These are phyloP conservation scores for Paramecium sexaurelia DNA, from an alignment of 73 alveolate species.

Conservation along the genomic window DNA sequence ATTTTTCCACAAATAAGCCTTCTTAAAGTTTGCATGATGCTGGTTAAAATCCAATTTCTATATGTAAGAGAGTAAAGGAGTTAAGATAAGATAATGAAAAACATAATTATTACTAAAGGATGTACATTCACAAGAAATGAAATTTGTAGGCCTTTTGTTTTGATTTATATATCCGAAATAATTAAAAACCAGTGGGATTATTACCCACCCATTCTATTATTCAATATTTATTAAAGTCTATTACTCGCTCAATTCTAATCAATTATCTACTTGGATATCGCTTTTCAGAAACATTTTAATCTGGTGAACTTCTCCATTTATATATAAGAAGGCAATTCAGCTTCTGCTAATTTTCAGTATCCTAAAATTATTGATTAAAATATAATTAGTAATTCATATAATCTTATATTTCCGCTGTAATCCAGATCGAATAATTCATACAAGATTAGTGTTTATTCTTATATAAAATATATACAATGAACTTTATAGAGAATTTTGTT, in stretches of 20 bases:
- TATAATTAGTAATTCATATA: constrained; percentile 58
- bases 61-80: no score
- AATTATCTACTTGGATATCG: constrained; percentile 63
- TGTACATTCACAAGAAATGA: no score
- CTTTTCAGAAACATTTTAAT: constrained; percentile 61
- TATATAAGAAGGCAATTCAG: constrained; percentile 61
- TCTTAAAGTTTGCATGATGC: no score
- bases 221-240: neutral
- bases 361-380: constrained; percentile 63
- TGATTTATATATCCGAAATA: constrained; percentile 48
- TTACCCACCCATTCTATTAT: constrained; percentile 63
- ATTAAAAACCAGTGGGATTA: constrained; percentile 51
- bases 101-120: no score
- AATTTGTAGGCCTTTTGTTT: constrained; percentile 30
- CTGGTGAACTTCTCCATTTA: constrained; percentile 59
- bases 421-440: constrained; percentile 53
- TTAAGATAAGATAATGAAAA: no score
- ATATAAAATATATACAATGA: constrained; percentile 26
- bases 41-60: no score
- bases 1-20: no score
- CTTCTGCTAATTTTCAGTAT: constrained; percentile 60
- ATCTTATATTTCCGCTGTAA: constrained; percentile 58
- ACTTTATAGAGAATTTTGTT: constrained; percentile 42
- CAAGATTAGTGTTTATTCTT: neutral
- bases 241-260: constrained; percentile 61